Conservation (phyloP, 345 rosid genomes). For the Brassica cretica region DNA sequence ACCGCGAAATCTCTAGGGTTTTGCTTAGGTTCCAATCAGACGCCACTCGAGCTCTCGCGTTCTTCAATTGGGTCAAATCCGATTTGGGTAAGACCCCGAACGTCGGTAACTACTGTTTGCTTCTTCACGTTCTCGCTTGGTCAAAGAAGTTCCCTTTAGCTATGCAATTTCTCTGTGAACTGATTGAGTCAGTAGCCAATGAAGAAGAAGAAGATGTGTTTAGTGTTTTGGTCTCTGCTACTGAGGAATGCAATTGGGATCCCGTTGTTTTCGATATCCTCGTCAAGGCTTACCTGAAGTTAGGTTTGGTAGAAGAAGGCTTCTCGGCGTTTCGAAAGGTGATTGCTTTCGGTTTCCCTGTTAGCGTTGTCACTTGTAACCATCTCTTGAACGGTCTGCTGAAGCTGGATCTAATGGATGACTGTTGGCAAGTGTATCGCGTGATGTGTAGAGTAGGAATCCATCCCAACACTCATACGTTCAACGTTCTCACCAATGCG, state of each 20-base stretch:
- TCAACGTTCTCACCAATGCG: constrained; percentile 73
- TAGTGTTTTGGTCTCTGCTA: constrained; percentile 45
- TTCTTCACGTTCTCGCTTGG: constrained; percentile 61
- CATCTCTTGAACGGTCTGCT: constrained; percentile 69
- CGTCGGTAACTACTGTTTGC: constrained; percentile 51
- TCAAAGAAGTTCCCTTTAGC: constrained; percentile 52
- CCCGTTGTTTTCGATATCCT: constrained; percentile 71
- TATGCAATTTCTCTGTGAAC: constrained; percentile 55
- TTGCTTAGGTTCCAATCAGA: constrained; percentile 72
- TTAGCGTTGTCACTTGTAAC: constrained; percentile 76
- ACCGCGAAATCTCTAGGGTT: constrained; percentile 60
- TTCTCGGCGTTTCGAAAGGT: constrained; percentile 47
- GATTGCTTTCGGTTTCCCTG: constrained; percentile 52
- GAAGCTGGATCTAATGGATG: constrained; percentile 49
- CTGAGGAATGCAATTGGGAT: constrained; percentile 67
- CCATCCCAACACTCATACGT: constrained; percentile 62
- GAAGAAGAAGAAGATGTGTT: constrained; percentile 43
- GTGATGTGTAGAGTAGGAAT: constrained; percentile 67
- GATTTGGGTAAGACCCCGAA: constrained; percentile 52
- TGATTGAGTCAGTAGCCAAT: constrained; percentile 35
- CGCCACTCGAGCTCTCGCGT: constrained; percentile 48
- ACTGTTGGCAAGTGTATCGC: constrained; percentile 75
- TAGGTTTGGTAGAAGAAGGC: constrained; percentile 52
- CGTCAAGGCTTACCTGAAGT: constrained; percentile 57
- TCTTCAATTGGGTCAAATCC: constrained; percentile 63